Evolutionary conservation across 345 rosid genomes (phyloP), one percentile per base, ranked within the genome.

Genomic region (Hibiscus syriacus): DNA sequence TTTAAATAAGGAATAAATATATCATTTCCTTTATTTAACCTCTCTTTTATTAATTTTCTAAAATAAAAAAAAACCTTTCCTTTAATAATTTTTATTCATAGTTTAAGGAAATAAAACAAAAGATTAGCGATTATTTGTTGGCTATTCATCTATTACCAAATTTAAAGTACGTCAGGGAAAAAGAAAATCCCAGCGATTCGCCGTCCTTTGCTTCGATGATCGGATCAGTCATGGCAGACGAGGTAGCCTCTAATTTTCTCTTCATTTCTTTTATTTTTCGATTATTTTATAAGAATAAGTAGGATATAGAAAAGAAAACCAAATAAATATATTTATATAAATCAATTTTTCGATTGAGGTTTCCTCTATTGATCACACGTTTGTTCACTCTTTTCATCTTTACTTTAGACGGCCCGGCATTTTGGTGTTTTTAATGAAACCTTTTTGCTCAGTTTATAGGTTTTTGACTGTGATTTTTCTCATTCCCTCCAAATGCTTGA

Each of bases 141-240:
- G 19, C 50, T 45, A 45, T 45, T 45, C 52, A 5, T 5, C 19
- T 46, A 6, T n/a, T n/a, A 48, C 17, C 20, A 6, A 49, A 19
- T 57, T 57, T 30, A 30, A 30, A 30, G 13, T 57, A 23, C 41
- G 41, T 32, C 23, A 57, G 38, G n/a, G n/a, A n/a, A n/a, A n/a
- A 13, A 54, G 4, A 52, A 20, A 8, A 9, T 0, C 55, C 3
- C 26, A 52, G 5, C 55, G 27, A 52, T 22, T 17, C 14, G 16
- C 38, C 67, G 34, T 5, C 39, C 5, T 19, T 68, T 10, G 11
- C 60, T 20, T 46, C 46, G 25, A 30, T n/a, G n/a, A 79, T 76
- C 75, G 57, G 64, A 76, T 71, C 81, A 72, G 74, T 39, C 70
- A 84, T 80, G 85, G 84, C 78, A 6, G 82, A 79, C 75, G 84